Conservation (phyloP, 2,329 filamentous ascomycete genomes). For the Arthrobotrys iridis region DNA sequence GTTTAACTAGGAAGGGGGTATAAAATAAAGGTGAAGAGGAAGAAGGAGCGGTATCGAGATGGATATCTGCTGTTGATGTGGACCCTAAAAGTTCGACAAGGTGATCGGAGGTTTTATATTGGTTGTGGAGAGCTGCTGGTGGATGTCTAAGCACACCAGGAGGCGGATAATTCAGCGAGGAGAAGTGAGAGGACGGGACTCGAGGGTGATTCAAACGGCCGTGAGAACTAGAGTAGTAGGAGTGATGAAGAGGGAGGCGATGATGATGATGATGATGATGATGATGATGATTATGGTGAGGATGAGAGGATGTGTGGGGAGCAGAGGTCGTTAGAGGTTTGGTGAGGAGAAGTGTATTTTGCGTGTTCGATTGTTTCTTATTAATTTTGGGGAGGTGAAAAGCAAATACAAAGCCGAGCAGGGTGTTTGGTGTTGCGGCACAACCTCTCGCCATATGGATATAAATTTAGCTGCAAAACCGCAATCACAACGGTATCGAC, state of each 20-base stretch:
- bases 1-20: conserved; percentile 12
- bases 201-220: conserved; percentile 13
- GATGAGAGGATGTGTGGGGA: conserved; percentile 16
- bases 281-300: conserved; percentile 14
- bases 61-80: neutral
- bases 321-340: conserved; percentile 20
- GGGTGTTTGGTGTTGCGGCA: conserved; percentile 46
- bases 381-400: conserved; percentile 39
- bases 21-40: conserved; percentile 7
- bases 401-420: conserved; percentile 26
- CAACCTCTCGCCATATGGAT: neutral
- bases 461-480: too few species aligned
- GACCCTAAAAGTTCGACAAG: conserved; percentile 1
- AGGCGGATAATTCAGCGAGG: conserved; percentile 28
- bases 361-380: conserved; percentile 46
- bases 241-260: conserved; percentile 12
- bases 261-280: conserved; percentile 3
- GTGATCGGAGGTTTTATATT: conserved; percentile 42
- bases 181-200: conserved; percentile 29
- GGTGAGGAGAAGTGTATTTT: conserved; percentile 33
- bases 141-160: conserved; percentile 20
- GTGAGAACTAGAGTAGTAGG: neutral
- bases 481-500: neutral
- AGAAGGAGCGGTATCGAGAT: conserved; percentile 30
- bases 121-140: conserved; percentile 29